These are phyloP conservation scores for Aspergillus fijiensis DNA, from an alignment of 2,329 filamentous ascomycete species.

Conservation along the genomic window DNA sequence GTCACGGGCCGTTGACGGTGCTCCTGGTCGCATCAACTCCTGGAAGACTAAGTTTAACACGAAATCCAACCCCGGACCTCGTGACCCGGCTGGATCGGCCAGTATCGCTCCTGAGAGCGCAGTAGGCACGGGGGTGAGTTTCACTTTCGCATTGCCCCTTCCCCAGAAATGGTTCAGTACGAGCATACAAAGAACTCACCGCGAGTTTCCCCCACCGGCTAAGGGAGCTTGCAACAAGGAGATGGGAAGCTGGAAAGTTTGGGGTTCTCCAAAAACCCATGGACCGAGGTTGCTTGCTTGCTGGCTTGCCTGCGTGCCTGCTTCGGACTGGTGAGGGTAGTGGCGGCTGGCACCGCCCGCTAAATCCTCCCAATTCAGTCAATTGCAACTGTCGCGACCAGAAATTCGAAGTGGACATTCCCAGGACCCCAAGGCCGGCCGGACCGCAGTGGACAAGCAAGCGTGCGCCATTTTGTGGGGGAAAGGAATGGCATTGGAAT, in stretches of 20 bases:
- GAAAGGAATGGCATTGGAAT: constrained; percentile 9
- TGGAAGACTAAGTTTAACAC: constrained; percentile 4
- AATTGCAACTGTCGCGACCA: neutral
- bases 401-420: neutral
- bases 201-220: neutral
- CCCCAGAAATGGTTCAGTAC: neutral
- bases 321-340: constrained; percentile 7
- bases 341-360: constrained; percentile 22
- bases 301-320: neutral
- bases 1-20: neutral
- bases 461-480: constrained; percentile 23
- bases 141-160: neutral
- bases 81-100: constrained; percentile 12
- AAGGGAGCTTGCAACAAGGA: no score
- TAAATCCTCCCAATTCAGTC: constrained; percentile 10
- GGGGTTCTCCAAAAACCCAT: neutral
- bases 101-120: neutral
- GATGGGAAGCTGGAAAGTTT: neutral
- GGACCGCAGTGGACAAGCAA: constrained; percentile 6
- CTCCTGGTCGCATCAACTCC: neutral
- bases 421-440: neutral
- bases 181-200: neutral
- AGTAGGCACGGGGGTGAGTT: neutral
- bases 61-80: constrained; percentile 17
- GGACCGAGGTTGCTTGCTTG: neutral